Conservation (phyloP, 192 early-diverging fungal genomes). For the Backusella macrospora region DNA sequence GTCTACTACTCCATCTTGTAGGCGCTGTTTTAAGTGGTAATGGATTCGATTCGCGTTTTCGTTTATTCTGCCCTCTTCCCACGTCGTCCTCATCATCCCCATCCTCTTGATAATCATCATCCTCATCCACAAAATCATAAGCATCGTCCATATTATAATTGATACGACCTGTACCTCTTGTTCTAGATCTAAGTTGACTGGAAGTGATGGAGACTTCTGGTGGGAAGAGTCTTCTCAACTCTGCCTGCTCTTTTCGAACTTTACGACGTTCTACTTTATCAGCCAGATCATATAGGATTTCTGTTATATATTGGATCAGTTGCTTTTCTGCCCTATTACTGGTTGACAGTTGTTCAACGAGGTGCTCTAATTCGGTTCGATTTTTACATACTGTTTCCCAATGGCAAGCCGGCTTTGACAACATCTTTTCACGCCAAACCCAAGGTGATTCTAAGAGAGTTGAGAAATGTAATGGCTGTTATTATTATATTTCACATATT, state of each 20-base stretch:
- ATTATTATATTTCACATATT: neutral
- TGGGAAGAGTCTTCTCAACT: neutral
- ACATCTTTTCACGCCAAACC: constrained; percentile 33
- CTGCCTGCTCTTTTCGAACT: constrained; percentile 9
- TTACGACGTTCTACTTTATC: constrained; percentile 11
- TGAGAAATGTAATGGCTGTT: neutral
- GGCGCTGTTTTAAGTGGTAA: constrained; percentile 1
- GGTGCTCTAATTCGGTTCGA: constrained; percentile 9
- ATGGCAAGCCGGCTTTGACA: constrained; percentile 7
- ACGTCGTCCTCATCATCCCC: neutral
- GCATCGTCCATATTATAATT: constrained; percentile 23
- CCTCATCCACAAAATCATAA: constrained; percentile 27
- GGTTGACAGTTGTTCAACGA: constrained; percentile 11
- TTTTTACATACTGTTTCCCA: constrained; percentile 35
- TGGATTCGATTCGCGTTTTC: too few species aligned
- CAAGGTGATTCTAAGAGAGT: constrained; percentile 26
- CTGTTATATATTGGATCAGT: constrained; percentile 2
- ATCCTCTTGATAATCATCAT: constrained; percentile 25
- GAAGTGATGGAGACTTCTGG: constrained; percentile 19
- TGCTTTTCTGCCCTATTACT: constrained; percentile 26
- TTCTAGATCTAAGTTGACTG: constrained; percentile 20
- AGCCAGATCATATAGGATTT: neutral
- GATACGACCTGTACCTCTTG: constrained; percentile 2
- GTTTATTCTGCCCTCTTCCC: neutral
- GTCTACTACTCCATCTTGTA: constrained; percentile 27